Evolutionary conservation across 805 yeast genomes (phyloP), one percentile per base, ranked within the genome.

Genomic region (Candida bentonensis): DNA sequence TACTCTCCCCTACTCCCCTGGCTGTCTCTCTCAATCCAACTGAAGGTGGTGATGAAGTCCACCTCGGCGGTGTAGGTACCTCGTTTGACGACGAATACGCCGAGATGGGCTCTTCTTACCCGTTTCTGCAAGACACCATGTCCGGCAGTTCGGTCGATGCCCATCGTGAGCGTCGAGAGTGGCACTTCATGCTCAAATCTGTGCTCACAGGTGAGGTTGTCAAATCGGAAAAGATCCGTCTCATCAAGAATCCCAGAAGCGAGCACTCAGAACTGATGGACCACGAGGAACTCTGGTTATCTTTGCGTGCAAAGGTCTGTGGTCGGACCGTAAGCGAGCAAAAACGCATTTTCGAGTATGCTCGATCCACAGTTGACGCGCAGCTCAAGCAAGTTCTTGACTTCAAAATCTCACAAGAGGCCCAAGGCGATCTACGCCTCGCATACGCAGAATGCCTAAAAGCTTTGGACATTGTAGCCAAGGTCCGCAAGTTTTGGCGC

Each of bases 151-250:
- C 55, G n/a, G 43, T 52, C 15, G 47, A 48, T 21, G 50, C 55
- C 22, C 47, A 48, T 4, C 49, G 78, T 9, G 96, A 87, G 57
- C 70, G 97, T 42, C 66, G 88, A 11, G 95, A 87, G 62, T 92
- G 98, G 98, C 97, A 92, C 62, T 75, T 89, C 0, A 86, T 92
- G 95, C 69, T 92, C 42, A 73, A 83, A 9, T 73, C 87, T 2
- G 97, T 92, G 2, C 72, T 92, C 27, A 89, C 94, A 2, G 97
- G 98, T 52, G 97, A 92, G 61, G 95, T 92, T 44, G 87, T 92
- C 20, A 74, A 81, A 27, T 80, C 89, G 11, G 98, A 92, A 56
- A 92, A 89, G 62, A 52, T 62, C 26, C 57, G 68, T 21, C 44
- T 64, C 40, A 79, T 84, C 3, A 79, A 79, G 60, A 69, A 83